Percentiles rank a stretch among this genome's conserved stretches.
Evolutionary conservation across 176 grass and related monocot genomes (phyloP).

Genomic region (Saccharum officinarum): DNA sequence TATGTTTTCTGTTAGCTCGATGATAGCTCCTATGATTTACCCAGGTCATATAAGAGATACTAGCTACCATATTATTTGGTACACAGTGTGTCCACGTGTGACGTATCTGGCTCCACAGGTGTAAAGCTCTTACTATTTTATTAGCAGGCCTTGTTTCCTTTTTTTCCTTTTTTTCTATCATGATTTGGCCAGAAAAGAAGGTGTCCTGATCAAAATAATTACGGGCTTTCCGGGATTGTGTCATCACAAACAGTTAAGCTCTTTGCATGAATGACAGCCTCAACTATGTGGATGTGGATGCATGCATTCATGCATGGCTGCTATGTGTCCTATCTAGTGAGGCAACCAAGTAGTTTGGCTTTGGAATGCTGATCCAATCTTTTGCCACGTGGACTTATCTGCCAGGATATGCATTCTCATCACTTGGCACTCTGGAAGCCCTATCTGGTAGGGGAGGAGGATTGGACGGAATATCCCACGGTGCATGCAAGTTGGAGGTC

Average conservation of each 20-base stretch:
- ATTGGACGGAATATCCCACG: neutral
- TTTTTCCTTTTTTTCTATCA: neutral
- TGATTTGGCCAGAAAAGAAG: neutral
- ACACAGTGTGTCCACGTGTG: neutral
- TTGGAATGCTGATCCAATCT: neutral
- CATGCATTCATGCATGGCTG: neutral
- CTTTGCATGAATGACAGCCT: slow-evolving; percentile 20
- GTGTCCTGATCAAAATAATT: slow-evolving; percentile 51
- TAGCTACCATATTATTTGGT: slow-evolving; percentile 12
- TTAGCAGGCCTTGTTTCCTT: neutral
- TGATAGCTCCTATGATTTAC: slow-evolving; percentile 18
- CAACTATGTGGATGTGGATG: slow-evolving; percentile 23
- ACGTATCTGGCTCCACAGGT: neutral
- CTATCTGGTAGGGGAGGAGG: neutral
- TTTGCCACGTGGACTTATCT: slow-evolving; percentile 31
- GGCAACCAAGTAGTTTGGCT: slow-evolving; percentile 9
- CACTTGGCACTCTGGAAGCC: neutral
- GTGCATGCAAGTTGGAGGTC: neutral
- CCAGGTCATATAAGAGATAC: slow-evolving; percentile 3
- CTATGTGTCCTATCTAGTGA: neutral
- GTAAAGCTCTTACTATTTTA: neutral
- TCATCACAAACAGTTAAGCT: slow-evolving; percentile 4
- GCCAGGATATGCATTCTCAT: neutral
- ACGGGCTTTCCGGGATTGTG: slow-evolving; percentile 24
- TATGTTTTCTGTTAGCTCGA: neutral